Evolutionary conservation across 768 basidiomycete genomes (phyloP).

Genomic region (Astraeus odoratus): DNA sequence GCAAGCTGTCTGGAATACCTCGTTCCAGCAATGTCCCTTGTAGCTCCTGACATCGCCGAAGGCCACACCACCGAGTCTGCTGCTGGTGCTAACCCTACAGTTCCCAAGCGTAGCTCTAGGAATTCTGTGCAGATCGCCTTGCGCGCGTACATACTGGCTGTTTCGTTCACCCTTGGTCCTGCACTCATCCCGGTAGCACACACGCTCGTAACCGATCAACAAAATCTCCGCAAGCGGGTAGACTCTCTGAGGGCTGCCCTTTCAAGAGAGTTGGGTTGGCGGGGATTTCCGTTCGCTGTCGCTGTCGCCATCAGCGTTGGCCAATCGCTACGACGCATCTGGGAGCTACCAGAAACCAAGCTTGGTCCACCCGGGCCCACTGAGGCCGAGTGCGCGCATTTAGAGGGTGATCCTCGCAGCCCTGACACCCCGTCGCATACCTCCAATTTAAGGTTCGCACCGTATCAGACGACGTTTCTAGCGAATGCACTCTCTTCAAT

Average conservation of each 20-base stretch:
- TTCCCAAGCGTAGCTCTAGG: constrained; percentile 32
- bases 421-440: too few relatives aligned
- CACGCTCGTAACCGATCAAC: constrained; percentile 22
- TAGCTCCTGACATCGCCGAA: too few relatives aligned
- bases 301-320: constrained; percentile 61
- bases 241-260: constrained; percentile 31
- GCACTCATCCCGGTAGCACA: constrained; percentile 48
- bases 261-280: constrained; percentile 47
- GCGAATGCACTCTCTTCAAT: constrained; percentile 51
- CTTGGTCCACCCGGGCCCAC: not conserved
- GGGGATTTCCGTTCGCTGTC: constrained; percentile 66
- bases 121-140: constrained; percentile 55
- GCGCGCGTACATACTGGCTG: constrained; percentile 60
- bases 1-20: too few relatives aligned
- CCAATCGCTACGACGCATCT: constrained; percentile 42
- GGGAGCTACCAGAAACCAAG: constrained; percentile 22
- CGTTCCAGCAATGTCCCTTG: too few relatives aligned
- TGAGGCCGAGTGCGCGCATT: too few relatives aligned
- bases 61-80: too few relatives aligned
- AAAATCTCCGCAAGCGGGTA: constrained; percentile 15
- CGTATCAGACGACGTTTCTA: constrained; percentile 48
- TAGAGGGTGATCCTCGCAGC: too few relatives aligned
- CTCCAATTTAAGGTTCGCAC: constrained; percentile 24
- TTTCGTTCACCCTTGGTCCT: constrained; percentile 64
- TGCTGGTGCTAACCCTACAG: too few relatives aligned